Evolutionary conservation across 2,329 filamentous ascomycete species (phyloP), one percentile per base, ranked within the genome.

Genomic region (Aspergillus puulaauensis): DNA sequence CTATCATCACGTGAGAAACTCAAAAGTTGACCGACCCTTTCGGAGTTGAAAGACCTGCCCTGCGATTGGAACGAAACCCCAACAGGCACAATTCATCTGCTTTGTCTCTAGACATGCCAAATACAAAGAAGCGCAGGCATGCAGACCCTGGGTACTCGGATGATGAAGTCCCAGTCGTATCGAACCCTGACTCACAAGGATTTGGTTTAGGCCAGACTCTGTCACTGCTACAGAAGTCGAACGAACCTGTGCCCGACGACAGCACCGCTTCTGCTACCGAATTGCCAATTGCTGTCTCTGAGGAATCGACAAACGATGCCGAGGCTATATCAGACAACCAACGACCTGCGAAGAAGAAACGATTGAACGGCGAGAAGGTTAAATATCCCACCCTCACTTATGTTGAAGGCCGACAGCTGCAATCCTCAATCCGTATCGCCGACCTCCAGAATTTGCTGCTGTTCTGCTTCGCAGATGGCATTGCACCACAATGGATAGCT

Each of bases 401-500:
- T 62, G 72, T 80, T 9, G 77, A 82, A 56, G 79, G 82, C n/a
- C 79, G 79, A 21, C 11, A 24, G 15, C 70, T 86, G 41, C 79
- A 85, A 60, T 77, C 78, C 12, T 80, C 80, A 41, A 80, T 87
- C 57, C 84, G 82, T 52, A 79, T 87, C 54, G 75, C 77, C 48
- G 84, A 87, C 64, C 69, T 88, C 17, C 85, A 87, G 66, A 75
- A 79, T 19, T 73, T 88, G 31, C 75, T 82, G 9, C 76, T 88
- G 23, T 87, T 87, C 70, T 76, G 86, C 60, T 79, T 88, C 54
- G 82, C 83, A n/a, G 84, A 87, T 66, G 83, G 81, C 8, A 75
- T 79, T 33, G 81, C 82, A 24, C 85, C 85, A n/a, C 83, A 86
- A 67, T 88, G 85, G 85, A 81, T 86, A 15, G 82, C 84, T 31